phyloP scores from a whole-genome alignment of 129 eudicot genomes.

The Flaveria brownii region DNA sequence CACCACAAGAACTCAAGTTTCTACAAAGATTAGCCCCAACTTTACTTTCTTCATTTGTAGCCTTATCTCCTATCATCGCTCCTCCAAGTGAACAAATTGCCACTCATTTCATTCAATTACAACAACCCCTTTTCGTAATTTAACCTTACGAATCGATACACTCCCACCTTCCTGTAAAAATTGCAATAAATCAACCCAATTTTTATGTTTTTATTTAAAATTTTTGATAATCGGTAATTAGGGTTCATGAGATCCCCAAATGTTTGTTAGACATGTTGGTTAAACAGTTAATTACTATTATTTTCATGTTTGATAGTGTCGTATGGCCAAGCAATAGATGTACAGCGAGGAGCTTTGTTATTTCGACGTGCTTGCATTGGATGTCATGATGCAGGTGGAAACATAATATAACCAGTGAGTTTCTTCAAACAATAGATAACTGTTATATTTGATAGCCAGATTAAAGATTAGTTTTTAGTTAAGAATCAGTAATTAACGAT shows the following conservation, averaged over 20 bases:
- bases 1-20: conserved; percentile 39
- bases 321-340: conserved; percentile 47
- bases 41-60: conserved; percentile 55
- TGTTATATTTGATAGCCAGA: neutral
- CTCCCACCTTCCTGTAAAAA: neutral
- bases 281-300: neutral
- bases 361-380: conserved; percentile 86
- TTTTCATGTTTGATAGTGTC: conserved; percentile 45
- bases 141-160: neutral
- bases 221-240: neutral
- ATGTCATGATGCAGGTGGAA: conserved; percentile 96
- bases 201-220: neutral
- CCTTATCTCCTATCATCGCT: conserved; percentile 60
- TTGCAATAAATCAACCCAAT: conserved; percentile 2
- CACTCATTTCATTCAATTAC: conserved; percentile 18
- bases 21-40: conserved; percentile 54
- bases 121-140: neutral
- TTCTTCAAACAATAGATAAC: conserved; percentile 3
- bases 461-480: neutral
- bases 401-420: conserved; percentile 89
- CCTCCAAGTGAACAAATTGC: conserved; percentile 46
- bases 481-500: neutral
- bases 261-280: no score
- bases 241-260: conserved; percentile 17
- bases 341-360: conserved; percentile 65